These are phyloP conservation scores for Blastomyces gilchristii DNA, from an alignment of 2,329 filamentous ascomycete genomes.

Conservation along the genomic window DNA sequence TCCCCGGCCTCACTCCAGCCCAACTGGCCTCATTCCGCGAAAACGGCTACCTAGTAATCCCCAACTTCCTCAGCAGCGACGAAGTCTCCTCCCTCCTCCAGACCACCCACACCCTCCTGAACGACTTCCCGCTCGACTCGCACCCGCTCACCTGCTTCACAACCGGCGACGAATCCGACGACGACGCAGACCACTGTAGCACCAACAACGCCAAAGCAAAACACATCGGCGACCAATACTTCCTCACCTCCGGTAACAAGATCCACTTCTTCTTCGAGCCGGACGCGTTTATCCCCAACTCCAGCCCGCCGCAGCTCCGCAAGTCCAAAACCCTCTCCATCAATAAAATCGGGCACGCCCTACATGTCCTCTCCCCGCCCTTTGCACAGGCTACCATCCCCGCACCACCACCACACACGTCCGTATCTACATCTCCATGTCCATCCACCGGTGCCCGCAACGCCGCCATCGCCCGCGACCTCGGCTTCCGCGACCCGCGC, in stretches of 20 bases:
- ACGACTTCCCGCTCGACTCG: slow-evolving; percentile 62
- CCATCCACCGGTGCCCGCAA: slow-evolving; percentile 32
- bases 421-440: slow-evolving; percentile 27
- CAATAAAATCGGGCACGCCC: slow-evolving; percentile 77
- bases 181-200: slow-evolving; percentile 55
- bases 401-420: slow-evolving; percentile 32
- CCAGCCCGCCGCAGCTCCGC: slow-evolving; percentile 48
- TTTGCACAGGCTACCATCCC: slow-evolving; percentile 37
- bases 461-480: slow-evolving; percentile 54
- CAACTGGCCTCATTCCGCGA: slow-evolving; percentile 64
- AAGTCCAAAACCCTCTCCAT: slow-evolving; percentile 78
- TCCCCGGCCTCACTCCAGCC: slow-evolving; percentile 48
- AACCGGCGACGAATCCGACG: slow-evolving; percentile 58
- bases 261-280: slow-evolving; percentile 96
- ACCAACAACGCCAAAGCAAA: slow-evolving; percentile 36
- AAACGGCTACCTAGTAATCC: slow-evolving; percentile 86
- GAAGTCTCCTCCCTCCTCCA: slow-evolving; percentile 59
- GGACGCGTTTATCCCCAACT: slow-evolving; percentile 56
- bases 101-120: slow-evolving; percentile 66
- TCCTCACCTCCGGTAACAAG: slow-evolving; percentile 80
- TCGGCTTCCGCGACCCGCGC: slow-evolving; percentile 67
- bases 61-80: slow-evolving; percentile 56
- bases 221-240: slow-evolving; percentile 92
- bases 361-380: slow-evolving; percentile 58
- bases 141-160: slow-evolving; percentile 93